Evolutionary conservation across 2,329 filamentous ascomycete genomes (phyloP), one percentile per base, ranked within the genome.

Genomic region (Colletotrichum cuscutae): DNA sequence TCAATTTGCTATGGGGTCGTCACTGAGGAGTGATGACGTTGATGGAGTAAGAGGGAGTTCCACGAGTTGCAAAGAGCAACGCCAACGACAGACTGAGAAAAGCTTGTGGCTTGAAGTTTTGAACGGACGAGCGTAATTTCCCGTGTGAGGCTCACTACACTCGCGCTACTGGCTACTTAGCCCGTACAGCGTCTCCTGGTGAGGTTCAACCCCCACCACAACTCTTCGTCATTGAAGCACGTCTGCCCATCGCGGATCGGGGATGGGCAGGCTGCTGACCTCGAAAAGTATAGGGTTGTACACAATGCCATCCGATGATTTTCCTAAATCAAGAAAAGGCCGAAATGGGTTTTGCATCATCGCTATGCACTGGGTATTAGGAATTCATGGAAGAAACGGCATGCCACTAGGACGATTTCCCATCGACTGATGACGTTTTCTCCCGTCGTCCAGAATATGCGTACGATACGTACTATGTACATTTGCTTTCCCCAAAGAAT

Each of bases 161-260:
- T 52, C 24, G 15, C 32, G 22, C 22, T 52, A 52, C 60, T 28
- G 19, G 19, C 19, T 11, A 15, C 53, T 28, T 28, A 56, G 53
- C 53, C 5, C 24, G 53, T 56, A 15, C 12, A 24, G 15, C 11
- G 15, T 56, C 22, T 26, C 53, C 11, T 56, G 54, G 22, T 24
- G 57, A 49, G 49, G 52, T 52, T 28, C 60, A 65, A 42, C 65
- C 59, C 66, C 71, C 70, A 67, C 70, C 71, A 66, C 60, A 61
- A 32, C 49, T 52, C 46, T 66, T 72, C 60, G 37, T 52, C 58
- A 28, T 49, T 22, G 49, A 56, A 24, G 62, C 12, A 37, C 13
- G 9, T 62, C 26, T 22, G 24, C 46, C 37, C 15, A 4, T 42
- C 37, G 37, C 37, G 37, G 37, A 32, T 63, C n/a, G 28, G 37